These are phyloP conservation scores for Mycena rebaudengoi DNA, from an alignment of 768 basidiomycete species.

Conservation along the genomic window DNA sequence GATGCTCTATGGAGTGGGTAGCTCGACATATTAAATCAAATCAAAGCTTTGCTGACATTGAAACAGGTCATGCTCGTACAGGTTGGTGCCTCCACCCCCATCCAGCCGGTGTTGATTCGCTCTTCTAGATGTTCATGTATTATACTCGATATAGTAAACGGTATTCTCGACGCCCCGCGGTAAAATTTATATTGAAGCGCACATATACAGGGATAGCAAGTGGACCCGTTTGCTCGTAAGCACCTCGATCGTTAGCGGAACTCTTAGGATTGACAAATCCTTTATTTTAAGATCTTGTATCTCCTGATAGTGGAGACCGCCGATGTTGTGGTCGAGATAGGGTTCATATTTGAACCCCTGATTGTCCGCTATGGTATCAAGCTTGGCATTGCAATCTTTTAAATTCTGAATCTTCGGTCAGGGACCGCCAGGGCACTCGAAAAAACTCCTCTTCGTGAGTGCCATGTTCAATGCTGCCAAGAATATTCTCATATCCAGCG, in stretches of 20 bases:
- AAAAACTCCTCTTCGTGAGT: slow-evolving; percentile 11
- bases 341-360: slow-evolving; percentile 23
- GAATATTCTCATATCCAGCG: not conserved
- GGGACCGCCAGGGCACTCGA: not conserved
- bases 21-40: not conserved
- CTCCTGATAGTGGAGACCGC: slow-evolving; percentile 22
- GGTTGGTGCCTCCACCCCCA: not conserved
- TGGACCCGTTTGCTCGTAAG: slow-evolving; percentile 8
- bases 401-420: not conserved
- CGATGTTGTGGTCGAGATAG: slow-evolving; percentile 20
- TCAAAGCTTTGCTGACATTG: not conserved
- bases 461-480: not conserved
- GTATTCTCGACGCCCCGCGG: not conserved
- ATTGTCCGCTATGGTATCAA: slow-evolving; percentile 17
- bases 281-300: slow-evolving; percentile 14
- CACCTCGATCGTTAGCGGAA: not conserved
- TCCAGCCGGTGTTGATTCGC: not conserved
- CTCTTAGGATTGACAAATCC: not conserved
- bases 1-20: slow-evolving; percentile 1
- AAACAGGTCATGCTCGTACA: slow-evolving; percentile 16
- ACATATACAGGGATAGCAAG: not conserved
- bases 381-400: not conserved
- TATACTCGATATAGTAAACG: slow-evolving; percentile 1
- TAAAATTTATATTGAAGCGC: not conserved
- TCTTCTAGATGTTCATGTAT: slow-evolving; percentile 14